These are phyloP conservation scores for Leccinum ochraceum DNA, from an alignment of 768 basidiomycete genomes.

Conservation along the genomic window DNA sequence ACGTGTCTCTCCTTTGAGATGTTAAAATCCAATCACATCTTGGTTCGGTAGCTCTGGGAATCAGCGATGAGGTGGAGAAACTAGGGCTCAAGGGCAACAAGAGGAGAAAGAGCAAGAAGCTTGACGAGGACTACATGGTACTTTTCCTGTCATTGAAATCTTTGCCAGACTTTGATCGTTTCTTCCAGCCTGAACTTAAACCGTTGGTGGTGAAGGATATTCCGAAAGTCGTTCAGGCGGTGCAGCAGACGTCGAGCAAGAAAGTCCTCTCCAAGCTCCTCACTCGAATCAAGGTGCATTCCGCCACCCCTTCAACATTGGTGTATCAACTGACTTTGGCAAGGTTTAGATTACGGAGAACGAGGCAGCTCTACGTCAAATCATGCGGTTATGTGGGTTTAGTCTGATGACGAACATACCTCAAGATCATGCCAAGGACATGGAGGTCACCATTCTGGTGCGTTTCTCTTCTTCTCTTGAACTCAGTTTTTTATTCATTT, in stretches of 20 bases:
- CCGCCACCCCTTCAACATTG: not conserved
- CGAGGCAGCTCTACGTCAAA: conserved; percentile 69
- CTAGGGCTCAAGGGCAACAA: conserved; percentile 83
- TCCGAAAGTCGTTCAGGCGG: conserved; percentile 88
- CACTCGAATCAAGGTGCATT: conserved; percentile 76
- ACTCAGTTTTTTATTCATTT: not conserved
- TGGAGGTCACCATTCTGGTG: conserved; percentile 71
- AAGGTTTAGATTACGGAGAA: conserved; percentile 78
- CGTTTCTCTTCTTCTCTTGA: conserved; percentile 27
- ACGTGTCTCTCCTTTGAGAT: conserved; percentile 4
- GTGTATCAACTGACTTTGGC: not conserved
- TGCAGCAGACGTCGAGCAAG: conserved; percentile 83
- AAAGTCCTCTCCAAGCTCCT: conserved; percentile 83
- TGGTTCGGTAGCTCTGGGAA: conserved; percentile 73
- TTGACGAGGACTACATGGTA: conserved; percentile 93
- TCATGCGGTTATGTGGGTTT: conserved; percentile 92
- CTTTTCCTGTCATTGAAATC: conserved; percentile 13
- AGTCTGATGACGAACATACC: conserved; percentile 89
- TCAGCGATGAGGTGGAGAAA: conserved; percentile 85
- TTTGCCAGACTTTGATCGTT: conserved; percentile 1
- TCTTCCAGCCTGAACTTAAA: conserved; percentile 68
- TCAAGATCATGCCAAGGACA: conserved; percentile 70
- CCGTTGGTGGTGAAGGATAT: conserved; percentile 78
- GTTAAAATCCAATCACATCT: not conserved
- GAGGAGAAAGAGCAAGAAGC: conserved; percentile 88